Evolutionary conservation across 164 flowering plant species (phyloP), one percentile per base, ranked within the genome.

Genomic region (Nelumbo lutea): DNA sequence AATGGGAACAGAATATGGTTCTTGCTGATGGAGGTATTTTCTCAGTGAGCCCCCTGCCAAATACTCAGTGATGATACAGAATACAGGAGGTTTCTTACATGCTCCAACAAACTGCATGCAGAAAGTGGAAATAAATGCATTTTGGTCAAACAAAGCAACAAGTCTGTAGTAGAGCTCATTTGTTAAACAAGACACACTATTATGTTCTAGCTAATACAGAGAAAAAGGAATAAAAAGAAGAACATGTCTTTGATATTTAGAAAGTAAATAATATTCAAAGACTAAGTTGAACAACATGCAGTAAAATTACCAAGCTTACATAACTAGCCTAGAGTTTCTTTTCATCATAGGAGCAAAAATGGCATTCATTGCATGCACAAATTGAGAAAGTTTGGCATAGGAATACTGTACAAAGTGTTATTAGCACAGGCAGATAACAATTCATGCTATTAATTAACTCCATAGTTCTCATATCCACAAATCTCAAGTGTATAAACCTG

Each of bases 11-110:
- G 97, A 91, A 79, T 91, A 68, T n/a, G 97, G 97, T 73, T 84
- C 97, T 59, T 86, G 97, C 75, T 87, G 94, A 73, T 92, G 99
- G 45, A 95, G 91, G 65, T 71, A 95, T 66, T 82, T 87, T 67
- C 85, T 84, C 68, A 95, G 74, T 10, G 96, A 92, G 9, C 97
- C 97, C 67, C 97, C 99, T 42, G 91, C 84, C 81, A 92, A 68
- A 68, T 92, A 92, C 82, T 95, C 97, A 0, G 92, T 92, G 73
- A 95, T 91, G 62, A 95, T 92, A 72, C 99, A 95, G 75, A 89
- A 95, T 4, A 95, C 96, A 6, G 99, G 99, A 48, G 97, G 90
- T 73, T 88, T 92, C 83, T 95, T 95, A 71, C 97, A 95, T 65
- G 97, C 99, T 74, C 86, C 97, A 68, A 95, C 78, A 74, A 95